A percentile compares a stretch with the other conserved stretches of the same genome.
Evolutionary conservation across 2,329 filamentous ascomycete genomes (phyloP).

Genomic region (Clonostachys solani): DNA sequence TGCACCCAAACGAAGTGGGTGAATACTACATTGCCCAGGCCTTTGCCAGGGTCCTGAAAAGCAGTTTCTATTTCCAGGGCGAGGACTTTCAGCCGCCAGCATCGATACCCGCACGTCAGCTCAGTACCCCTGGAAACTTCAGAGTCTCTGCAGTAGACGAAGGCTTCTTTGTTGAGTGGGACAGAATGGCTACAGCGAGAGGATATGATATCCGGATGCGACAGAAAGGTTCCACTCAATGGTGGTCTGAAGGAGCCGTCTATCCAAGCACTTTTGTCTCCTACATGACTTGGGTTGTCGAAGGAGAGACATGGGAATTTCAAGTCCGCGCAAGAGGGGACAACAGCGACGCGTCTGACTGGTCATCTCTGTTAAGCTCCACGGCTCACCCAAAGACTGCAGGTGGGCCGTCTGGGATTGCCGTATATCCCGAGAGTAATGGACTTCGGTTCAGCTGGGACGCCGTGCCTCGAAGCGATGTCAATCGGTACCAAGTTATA

Average conservation of each 20-base stretch:
- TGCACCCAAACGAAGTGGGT: conserved; percentile 33
- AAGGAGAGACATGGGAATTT: background rate
- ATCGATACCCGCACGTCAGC: background rate
- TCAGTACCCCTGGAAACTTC: background rate
- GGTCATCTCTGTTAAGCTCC: background rate
- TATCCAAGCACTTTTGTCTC: background rate
- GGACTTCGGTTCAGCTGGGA: background rate
- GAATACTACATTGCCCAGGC: conserved; percentile 35
- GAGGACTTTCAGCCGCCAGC: background rate
- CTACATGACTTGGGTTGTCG: background rate
- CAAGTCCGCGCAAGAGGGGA: background rate
- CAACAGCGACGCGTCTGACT: background rate
- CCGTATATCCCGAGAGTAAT: background rate
- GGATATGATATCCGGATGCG: background rate
- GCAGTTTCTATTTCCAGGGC: background rate
- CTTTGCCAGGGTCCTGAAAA: conserved; percentile 16
- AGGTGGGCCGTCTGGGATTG: background rate
- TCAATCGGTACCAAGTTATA: background rate
- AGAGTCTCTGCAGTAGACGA: background rate
- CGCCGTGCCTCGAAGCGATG: background rate
- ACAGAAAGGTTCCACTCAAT: background rate
- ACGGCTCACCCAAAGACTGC: background rate
- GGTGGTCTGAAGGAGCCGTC: background rate
- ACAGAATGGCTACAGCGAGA: background rate
- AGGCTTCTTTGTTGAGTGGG: background rate